Base-by-base conservation (phyloP, 805 yeast species). In the Wickerhamomyces mucosus region DNA sequence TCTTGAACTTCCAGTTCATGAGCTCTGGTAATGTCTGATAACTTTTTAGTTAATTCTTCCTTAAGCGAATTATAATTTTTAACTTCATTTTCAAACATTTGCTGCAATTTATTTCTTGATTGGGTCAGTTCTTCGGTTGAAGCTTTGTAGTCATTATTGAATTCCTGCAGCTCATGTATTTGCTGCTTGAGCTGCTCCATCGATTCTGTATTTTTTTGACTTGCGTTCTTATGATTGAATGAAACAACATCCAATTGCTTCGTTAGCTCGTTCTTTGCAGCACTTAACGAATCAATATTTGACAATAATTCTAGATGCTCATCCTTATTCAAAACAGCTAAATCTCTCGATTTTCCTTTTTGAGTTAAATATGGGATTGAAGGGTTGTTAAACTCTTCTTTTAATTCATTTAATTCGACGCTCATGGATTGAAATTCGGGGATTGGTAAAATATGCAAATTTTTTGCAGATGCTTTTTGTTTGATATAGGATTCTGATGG, bases 401-500 rank as follows among this genome's bases (percentile, higher is more conserved):
- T 38, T 15, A 43, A 27, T 2, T 32, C 26, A 1, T 32, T 12
- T 9, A 39, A 9, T 10, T 37, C 26, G 4, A 29, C 7, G 14
- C 28, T 35, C 10, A 46, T 27, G 8, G 26, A 7, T 9, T 36
- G 31, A 16, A 34, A 35, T 4, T 42, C 42, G 10, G 39, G 37
- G 12, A 29, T 32, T 7, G 43, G 41, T n/a, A 46, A 14, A 16
- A 45, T 23, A 15, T 35, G 41, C n/a, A 47, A 38, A 12, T 54
- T 50, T 26, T 37, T 43, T 11, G 16, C 33, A 3, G 33, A n/a
- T 4, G 67, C 61, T 15, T 45, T 43, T n/a, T 41, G 33, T 22
- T 34, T 38, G n/a, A 59, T 33, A 20, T 41, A 46, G 1, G 45
- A 57, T 7, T 45, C 34, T 11, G 57, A 43, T 3, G 73, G 71